Percentiles rank a stretch among this genome's conserved stretches.
Conservation (phyloP, 352 stramenopile genomes). For the Phytophthora pinifolia region DNA sequence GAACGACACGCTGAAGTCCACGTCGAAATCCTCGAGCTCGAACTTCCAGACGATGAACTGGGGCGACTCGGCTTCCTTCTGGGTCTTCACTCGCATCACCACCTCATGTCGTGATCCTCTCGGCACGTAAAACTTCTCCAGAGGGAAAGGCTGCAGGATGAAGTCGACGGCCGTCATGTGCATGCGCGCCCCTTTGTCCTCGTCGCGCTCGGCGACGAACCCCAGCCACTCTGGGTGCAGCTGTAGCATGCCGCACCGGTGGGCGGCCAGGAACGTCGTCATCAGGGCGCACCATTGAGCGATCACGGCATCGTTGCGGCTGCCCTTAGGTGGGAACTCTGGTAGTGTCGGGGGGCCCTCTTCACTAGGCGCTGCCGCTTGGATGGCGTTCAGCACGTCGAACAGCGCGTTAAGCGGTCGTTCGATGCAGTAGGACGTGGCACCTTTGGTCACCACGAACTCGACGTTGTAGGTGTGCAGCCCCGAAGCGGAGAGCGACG, state of each 20-base stretch:
- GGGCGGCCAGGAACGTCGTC: constrained; percentile 45
- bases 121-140: constrained; percentile 55
- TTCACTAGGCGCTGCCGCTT: constrained; percentile 10
- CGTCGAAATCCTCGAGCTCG: constrained; percentile 78
- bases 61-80: constrained; percentile 20
- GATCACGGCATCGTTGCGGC: constrained; percentile 49
- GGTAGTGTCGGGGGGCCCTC: constrained; percentile 19
- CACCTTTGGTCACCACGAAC: constrained; percentile 57
- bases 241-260: constrained; percentile 31
- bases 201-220: constrained; percentile 52
- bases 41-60: constrained; percentile 87
- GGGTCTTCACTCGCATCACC: constrained; percentile 41
- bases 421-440: constrained; percentile 55
- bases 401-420: constrained; percentile 45
- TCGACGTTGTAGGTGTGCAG: constrained; percentile 51
- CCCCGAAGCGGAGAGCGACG: constrained; percentile 35
- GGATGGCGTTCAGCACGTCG: constrained; percentile 34
- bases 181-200: constrained; percentile 46
- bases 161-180: constrained; percentile 86
- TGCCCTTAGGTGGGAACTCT: constrained; percentile 53
- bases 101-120: constrained; percentile 57
- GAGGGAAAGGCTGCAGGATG: constrained; percentile 77
- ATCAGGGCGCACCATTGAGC: constrained; percentile 71
- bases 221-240: constrained; percentile 49
- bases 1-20: constrained; percentile 78